phyloP scores from a whole-genome alignment of 23 red algal genomes.

The Chondrus crispus region DNA sequence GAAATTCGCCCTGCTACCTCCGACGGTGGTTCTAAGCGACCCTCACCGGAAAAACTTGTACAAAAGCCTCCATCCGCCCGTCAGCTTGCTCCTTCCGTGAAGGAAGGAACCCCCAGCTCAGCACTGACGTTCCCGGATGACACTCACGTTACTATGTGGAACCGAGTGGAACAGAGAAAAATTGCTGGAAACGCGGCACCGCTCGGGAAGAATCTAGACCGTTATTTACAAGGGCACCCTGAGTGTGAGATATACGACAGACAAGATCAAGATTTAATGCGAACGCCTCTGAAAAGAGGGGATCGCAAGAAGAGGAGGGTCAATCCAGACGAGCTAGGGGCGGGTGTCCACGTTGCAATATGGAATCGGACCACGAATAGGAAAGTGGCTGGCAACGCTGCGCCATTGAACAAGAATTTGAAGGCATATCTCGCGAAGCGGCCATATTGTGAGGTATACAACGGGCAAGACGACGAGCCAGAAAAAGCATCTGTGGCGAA shows the following conservation, averaged over 20 bases:
- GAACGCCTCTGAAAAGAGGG: not conserved
- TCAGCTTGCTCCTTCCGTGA: too few relatives aligned
- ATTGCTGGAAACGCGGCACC: conserved; percentile 96
- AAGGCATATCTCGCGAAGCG: conserved; percentile 60
- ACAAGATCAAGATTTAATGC: conserved; percentile 34
- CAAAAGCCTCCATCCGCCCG: not conserved
- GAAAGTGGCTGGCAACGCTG: conserved; percentile 80
- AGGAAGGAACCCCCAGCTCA: too few relatives aligned
- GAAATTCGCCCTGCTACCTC: not conserved
- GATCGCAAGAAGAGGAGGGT: too few relatives aligned
- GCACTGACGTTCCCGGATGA: not conserved
- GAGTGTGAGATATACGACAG: conserved; percentile 87
- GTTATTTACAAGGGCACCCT: conserved; percentile 72
- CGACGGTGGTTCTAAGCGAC: too few relatives aligned
- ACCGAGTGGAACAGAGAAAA: conserved; percentile 71
- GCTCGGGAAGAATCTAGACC: conserved; percentile 74
- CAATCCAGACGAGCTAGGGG: not conserved
- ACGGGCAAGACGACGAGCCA: conserved; percentile 31
- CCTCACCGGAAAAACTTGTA: not conserved
- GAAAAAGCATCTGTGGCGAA: not conserved
- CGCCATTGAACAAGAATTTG: conserved; percentile 72
- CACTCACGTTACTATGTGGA: conserved; percentile 94
- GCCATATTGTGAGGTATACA: conserved; percentile 80
- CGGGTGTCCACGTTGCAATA: not conserved
- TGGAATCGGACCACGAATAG: conserved; percentile 70